Percentiles rank a stretch among this genome's conserved stretches.
Conservation (phyloP, 2,329 filamentous ascomycete genomes). For the Verticillium klebahnii region DNA sequence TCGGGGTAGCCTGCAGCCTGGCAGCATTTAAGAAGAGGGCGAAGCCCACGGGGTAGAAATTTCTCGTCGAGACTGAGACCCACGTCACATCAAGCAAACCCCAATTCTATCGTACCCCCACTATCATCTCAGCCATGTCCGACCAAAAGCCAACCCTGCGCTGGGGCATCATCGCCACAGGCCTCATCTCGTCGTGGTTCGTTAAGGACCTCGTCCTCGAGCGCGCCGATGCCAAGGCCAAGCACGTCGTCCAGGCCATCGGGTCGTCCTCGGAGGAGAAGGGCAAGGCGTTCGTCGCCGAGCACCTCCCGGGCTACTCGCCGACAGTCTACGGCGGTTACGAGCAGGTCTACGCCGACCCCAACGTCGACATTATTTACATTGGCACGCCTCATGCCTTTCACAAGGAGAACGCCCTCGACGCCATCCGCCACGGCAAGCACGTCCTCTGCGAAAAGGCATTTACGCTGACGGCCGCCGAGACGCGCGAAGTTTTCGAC, state of each 20-base stretch:
- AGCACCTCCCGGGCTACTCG: conserved; percentile 18
- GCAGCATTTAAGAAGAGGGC: background rate
- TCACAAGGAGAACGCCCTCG: conserved; percentile 36
- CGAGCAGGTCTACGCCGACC: conserved; percentile 31
- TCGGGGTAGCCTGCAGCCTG: background rate
- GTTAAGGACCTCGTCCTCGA: conserved; percentile 33
- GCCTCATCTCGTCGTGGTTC: conserved; percentile 37
- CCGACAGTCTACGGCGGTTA: conserved; percentile 34
- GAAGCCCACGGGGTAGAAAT: background rate
- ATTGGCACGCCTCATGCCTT: conserved; percentile 40
- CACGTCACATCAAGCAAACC: background rate
- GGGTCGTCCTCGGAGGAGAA: conserved; percentile 34
- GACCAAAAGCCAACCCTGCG: conserved; percentile 18
- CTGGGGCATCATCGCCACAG: conserved; percentile 32
- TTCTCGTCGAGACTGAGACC: background rate
- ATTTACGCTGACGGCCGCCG: conserved; percentile 33
- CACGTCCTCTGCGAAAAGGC: conserved; percentile 42
- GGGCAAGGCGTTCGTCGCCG: conserved; percentile 30
- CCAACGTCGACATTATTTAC: conserved; percentile 38
- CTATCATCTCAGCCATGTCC: background rate
- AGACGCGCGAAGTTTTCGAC: conserved; percentile 33
- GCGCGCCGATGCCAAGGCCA: conserved; percentile 28
- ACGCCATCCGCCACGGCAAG: conserved; percentile 36
- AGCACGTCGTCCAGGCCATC: conserved; percentile 36
- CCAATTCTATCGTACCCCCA: background rate